phyloP scores from a whole-genome alignment of 2,329 filamentous ascomycete genomes.

The Aspergillus nomiae region DNA sequence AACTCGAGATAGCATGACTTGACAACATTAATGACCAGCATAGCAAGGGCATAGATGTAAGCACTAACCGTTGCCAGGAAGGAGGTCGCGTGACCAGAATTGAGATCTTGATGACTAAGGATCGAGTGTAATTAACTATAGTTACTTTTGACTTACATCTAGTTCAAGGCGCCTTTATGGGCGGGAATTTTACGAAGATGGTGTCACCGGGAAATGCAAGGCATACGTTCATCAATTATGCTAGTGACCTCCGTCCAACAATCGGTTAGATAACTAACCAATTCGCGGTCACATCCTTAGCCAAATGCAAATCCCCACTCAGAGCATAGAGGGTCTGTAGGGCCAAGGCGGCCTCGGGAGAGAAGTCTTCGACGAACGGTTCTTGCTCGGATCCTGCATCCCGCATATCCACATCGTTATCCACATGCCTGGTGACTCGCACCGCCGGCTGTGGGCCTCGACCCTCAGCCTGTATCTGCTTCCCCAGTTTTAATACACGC shows the following conservation, averaged over 20 bases:
- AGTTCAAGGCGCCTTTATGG: too few relatives aligned
- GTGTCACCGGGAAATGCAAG: background rate
- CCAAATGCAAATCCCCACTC: conserved; percentile 63
- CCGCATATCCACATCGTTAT: conserved; percentile 38
- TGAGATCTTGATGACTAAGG: background rate
- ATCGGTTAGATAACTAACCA: conserved; percentile 53
- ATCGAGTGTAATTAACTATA: too few relatives aligned
- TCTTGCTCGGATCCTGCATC: conserved; percentile 14
- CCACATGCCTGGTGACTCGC: conserved; percentile 42
- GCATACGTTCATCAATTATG: background rate
- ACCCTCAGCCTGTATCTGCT: conserved; percentile 44
- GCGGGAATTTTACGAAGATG: too few relatives aligned
- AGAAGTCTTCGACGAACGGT: conserved; percentile 58
- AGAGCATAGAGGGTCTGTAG: conserved; percentile 68
- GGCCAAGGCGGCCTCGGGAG: conserved; percentile 72
- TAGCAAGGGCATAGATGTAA: too few relatives aligned
- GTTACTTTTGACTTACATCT: too few relatives aligned
- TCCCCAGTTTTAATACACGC: conserved; percentile 54
- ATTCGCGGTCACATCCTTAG: conserved; percentile 61
- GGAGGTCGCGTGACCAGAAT: background rate
- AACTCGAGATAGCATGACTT: too few relatives aligned
- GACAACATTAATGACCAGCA: too few relatives aligned
- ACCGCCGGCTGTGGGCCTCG: conserved; percentile 10
- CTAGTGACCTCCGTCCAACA: background rate
- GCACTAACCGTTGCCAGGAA: background rate